phyloP scores from a whole-genome alignment of 2,329 filamentous ascomycete species.

The Diaporthe citri region DNA sequence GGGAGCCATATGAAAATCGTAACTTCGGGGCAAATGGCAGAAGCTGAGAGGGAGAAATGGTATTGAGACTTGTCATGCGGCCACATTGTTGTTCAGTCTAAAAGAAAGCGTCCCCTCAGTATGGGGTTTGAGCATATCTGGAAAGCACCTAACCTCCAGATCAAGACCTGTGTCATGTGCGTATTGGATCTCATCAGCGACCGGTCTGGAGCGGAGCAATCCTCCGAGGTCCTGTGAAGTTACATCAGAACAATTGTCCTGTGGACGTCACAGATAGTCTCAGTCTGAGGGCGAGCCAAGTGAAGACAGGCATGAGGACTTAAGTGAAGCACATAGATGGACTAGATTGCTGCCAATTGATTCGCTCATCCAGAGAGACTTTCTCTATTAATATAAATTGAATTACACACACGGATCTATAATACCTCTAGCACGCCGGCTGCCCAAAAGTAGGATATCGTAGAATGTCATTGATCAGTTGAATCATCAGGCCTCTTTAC shows the following conservation, averaged over 20 bases:
- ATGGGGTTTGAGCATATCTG: neutral
- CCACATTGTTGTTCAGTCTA: neutral
- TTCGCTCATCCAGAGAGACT: neutral
- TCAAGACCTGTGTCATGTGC: neutral
- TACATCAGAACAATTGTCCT: neutral
- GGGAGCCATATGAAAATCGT: too few species aligned
- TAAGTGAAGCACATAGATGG: too few species aligned
- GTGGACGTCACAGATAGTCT: neutral
- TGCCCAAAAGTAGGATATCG: constrained; percentile 29
- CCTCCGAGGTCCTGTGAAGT: too few species aligned
- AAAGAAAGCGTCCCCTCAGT: neutral
- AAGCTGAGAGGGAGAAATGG: neutral
- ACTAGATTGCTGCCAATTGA: neutral
- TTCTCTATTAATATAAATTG: constrained; percentile 21
- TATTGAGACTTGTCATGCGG: neutral
- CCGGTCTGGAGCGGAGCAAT: neutral
- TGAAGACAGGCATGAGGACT: neutral
- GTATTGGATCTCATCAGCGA: neutral
- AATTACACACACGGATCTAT: constrained; percentile 12
- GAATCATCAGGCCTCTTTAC: constrained; percentile 11
- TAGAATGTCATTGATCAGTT: constrained; percentile 24
- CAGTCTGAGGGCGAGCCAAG: neutral
- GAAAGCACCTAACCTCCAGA: neutral
- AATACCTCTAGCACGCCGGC: constrained; percentile 14
- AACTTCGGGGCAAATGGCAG: too few species aligned